These are phyloP conservation scores for Microthlaspi erraticum DNA, from an alignment of 345 rosid species.

Conservation along the genomic window DNA sequence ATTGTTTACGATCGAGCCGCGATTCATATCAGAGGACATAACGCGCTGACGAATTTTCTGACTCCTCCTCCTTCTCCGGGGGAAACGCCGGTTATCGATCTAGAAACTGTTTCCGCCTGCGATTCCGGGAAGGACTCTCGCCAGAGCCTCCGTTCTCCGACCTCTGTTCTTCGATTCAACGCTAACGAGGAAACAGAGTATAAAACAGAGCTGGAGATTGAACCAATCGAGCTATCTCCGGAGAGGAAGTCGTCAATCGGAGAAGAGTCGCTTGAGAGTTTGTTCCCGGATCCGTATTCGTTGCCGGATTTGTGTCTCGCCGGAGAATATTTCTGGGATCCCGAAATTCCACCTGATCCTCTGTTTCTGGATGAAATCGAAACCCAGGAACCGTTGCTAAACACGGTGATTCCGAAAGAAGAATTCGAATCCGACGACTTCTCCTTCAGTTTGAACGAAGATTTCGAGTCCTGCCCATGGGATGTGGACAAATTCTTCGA, in stretches of 20 bases:
- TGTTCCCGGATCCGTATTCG: slow-evolving; percentile 45
- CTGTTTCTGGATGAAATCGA: slow-evolving; percentile 56
- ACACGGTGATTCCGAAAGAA: not conserved
- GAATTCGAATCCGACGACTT: slow-evolving; percentile 32
- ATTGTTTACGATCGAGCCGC: slow-evolving; percentile 72
- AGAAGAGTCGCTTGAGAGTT: slow-evolving; percentile 13
- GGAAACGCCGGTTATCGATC: slow-evolving; percentile 32
- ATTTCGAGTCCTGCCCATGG: slow-evolving; percentile 64
- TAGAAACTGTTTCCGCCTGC: slow-evolving; percentile 45
- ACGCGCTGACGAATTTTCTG: slow-evolving; percentile 61
- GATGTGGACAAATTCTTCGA: slow-evolving; percentile 66
- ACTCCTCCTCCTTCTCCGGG: slow-evolving; percentile 46
- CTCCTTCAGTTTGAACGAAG: slow-evolving; percentile 48
- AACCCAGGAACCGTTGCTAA: not conserved
- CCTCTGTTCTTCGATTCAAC: slow-evolving; percentile 76
- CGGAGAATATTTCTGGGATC: slow-evolving; percentile 46
- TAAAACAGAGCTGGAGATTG: slow-evolving; percentile 26
- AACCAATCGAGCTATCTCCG: slow-evolving; percentile 19
- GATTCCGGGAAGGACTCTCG: slow-evolving; percentile 58
- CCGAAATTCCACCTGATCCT: slow-evolving; percentile 50
- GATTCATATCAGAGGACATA: slow-evolving; percentile 60
- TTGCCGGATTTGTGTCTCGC: slow-evolving; percentile 39
- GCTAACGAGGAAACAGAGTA: slow-evolving; percentile 55
- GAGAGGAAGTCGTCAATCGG: not conserved
- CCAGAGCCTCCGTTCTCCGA: slow-evolving; percentile 61